Percentiles rank a stretch among this genome's conserved stretches.
These are phyloP conservation scores for Blastocystis sp. DNA, from an alignment of 352 stramenopile genomes.

Conservation along the genomic window DNA sequence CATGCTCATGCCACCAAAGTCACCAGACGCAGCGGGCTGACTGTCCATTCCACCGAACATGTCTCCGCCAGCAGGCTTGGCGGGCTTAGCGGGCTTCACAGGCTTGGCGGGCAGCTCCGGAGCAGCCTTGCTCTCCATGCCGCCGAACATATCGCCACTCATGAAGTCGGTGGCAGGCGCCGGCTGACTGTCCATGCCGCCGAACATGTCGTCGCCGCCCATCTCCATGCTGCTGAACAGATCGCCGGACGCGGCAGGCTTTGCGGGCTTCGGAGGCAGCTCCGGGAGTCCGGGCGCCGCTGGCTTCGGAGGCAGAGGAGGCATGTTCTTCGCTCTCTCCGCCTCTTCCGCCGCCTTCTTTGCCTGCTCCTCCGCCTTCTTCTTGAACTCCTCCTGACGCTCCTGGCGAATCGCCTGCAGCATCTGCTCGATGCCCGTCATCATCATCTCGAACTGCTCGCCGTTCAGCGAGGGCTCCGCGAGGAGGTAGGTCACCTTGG, in stretches of 20 bases:
- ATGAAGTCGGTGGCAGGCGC: not conserved
- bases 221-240: constrained; percentile 3
- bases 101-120: constrained; percentile 21
- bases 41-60: constrained; percentile 34
- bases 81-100: constrained; percentile 43
- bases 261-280: constrained; percentile 18
- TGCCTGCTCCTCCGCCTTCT: constrained; percentile 37
- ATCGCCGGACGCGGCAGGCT: constrained; percentile 13
- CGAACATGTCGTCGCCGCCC: constrained; percentile 65
- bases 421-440: constrained; percentile 53
- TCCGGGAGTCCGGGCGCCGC: not conserved
- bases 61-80: not conserved
- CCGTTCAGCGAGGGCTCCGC: constrained; percentile 32
- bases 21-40: not conserved
- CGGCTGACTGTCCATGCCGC: constrained; percentile 32
- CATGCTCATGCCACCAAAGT: constrained; percentile 26
- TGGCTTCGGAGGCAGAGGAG: not conserved
- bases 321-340: not conserved
- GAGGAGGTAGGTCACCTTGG: constrained; percentile 68
- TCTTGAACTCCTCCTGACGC: constrained; percentile 43
- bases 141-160: constrained; percentile 60
- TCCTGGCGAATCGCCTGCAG: constrained; percentile 28
- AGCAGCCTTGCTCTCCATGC: constrained; percentile 1
- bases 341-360: constrained; percentile 29
- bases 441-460: constrained; percentile 50